Evolutionary conservation across 2,329 filamentous ascomycete species (phyloP), one percentile per base, ranked within the genome.

Genomic region (Xylariaceae sp.): DNA sequence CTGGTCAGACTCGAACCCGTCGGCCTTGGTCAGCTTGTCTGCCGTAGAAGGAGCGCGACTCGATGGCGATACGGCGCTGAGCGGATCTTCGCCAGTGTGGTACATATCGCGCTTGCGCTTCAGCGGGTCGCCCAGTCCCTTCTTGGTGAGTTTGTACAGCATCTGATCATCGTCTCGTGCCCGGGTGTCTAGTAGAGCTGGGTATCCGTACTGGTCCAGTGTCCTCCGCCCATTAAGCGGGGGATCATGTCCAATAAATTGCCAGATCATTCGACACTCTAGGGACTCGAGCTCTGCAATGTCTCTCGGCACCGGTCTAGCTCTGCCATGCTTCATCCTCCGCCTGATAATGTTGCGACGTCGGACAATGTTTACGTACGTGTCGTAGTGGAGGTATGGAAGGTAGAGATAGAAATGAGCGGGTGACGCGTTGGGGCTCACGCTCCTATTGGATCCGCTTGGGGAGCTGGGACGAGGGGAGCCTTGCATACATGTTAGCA

Each of bases 91-190:
- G 16, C 41, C 41, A 2, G 28, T 36, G 40, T 48, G 47, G 19
- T 51, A 53, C 43, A 54, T 62, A 44, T 48, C 60, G 44, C 34
- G 43, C 24, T 36, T 55, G 7, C 26, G 53, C 40, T 38, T 50
- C 24, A 34, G 38, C n/a, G 43, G 41, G 14, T 38, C 34, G 9
- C 51, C 51, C 2, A 49, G 40, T 2, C 68, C 59, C 39, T 73
- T 63, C 48, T 76, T 78, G 2, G 76, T 79, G 2, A 81, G 60
- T 48, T 83, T 83, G 56, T 81, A 83, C 5, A 83, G 59, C 73
- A 83, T 81, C 54, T 83, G 78, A 29, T 83, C 78, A 30, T 79
- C 76, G 29, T 83, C 79, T 13, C 78, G 63, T 0, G 75, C 73
- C 29, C 74, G 61, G 0, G 78, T 82, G 23, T 81, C 77, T 8